A percentile compares a stretch with the other conserved stretches of the same genome.
Evolutionary conservation across 202 grass and related monocot species (phyloP).

Genomic region (Panicum hallii): DNA sequence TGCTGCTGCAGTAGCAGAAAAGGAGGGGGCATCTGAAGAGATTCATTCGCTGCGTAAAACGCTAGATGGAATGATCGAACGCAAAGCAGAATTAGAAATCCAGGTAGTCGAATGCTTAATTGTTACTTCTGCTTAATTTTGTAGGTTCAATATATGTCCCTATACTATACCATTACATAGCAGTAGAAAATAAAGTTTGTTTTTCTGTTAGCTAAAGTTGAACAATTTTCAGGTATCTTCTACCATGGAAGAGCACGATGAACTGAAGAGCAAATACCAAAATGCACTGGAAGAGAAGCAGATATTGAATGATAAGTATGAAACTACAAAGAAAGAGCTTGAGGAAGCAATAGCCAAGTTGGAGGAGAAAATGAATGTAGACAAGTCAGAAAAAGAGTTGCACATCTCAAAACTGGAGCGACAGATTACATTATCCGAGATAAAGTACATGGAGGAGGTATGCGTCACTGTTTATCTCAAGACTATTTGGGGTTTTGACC

Average conservation of each 20-base stretch:
- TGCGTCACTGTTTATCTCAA: constrained; percentile 31
- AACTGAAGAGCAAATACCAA: constrained; percentile 45
- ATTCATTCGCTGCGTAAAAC: constrained; percentile 60
- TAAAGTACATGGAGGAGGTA: constrained; percentile 94
- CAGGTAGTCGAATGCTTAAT: constrained; percentile 63
- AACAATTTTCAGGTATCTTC: constrained; percentile 59
- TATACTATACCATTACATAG: background rate
- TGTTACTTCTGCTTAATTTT: constrained; percentile 19
- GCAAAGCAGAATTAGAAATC: constrained; percentile 66
- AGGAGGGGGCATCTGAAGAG: constrained; percentile 59
- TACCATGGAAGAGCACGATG: constrained; percentile 50
- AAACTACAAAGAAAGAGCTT: constrained; percentile 74
- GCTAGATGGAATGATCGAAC: constrained; percentile 66
- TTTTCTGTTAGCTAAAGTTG: constrained; percentile 11
- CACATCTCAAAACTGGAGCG: constrained; percentile 87
- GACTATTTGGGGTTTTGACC: constrained; percentile 21
- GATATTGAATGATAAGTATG: constrained; percentile 64
- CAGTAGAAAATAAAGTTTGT: constrained; percentile 23
- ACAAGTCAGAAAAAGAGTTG: constrained; percentile 76
- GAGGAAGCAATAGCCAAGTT: constrained; percentile 64
- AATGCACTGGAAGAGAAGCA: constrained; percentile 75
- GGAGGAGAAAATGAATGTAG: constrained; percentile 76
- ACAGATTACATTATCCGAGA: constrained; percentile 77
- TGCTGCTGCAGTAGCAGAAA: constrained; percentile 64
- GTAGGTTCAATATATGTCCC: constrained; percentile 32